Evolutionary conservation across 73 alveolate species (phyloP).

Genomic region (Blepharisma japonicum): DNA sequence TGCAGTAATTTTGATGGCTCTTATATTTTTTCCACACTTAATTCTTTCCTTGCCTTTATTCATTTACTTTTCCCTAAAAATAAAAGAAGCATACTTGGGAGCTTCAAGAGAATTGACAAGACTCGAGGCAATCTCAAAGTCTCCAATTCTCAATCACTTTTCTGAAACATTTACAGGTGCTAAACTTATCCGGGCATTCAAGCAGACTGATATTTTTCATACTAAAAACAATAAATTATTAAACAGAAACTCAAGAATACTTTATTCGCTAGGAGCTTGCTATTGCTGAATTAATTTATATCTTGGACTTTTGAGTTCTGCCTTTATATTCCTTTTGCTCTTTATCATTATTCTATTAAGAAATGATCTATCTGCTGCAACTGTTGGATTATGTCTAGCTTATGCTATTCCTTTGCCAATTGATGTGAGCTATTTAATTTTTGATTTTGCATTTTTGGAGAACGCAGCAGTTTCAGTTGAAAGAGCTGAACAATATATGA

Average conservation of each 20-base stretch:
- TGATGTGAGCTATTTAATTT: neutral
- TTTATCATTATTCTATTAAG: neutral
- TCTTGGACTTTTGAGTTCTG: neutral
- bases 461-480: neutral
- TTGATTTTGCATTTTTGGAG: neutral
- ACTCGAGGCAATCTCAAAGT: conserved; percentile 57
- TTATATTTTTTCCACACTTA: neutral
- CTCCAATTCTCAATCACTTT: conserved; percentile 68
- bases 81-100: conserved; percentile 8
- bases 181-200: conserved; percentile 70
- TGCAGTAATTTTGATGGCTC: neutral
- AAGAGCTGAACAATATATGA: neutral
- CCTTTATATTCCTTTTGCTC: neutral
- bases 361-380: neutral
- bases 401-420: neutral
- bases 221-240: neutral
- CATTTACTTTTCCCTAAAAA: neutral
- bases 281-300: neutral
- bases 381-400: neutral
- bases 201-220: neutral
- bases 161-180: conserved; percentile 72
- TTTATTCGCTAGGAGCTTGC: neutral
- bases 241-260: neutral
- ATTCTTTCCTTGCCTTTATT: neutral
- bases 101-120: conserved; percentile 62